A percentile compares a stretch with the other conserved stretches of the same genome.
Evolutionary conservation across 345 rosid genomes (phyloP).

Genomic region (Ricinus communis): DNA sequence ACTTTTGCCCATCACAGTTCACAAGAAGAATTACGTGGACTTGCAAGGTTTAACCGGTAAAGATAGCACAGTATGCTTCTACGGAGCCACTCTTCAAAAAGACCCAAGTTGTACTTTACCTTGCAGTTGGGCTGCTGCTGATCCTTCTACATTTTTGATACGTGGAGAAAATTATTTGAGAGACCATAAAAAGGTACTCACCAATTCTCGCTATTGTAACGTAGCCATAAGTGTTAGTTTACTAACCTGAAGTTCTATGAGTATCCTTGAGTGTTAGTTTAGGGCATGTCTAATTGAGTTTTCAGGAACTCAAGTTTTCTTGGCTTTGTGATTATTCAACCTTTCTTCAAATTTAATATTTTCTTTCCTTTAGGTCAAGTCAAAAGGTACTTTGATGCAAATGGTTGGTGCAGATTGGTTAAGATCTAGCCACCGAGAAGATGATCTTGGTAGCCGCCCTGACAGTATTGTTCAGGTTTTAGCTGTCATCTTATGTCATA

Average conservation of each 20-base stretch:
- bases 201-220: conserved; percentile 1
- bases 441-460: conserved; percentile 68
- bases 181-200: conserved; percentile 65
- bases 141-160: conserved; percentile 70
- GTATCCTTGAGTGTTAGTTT: too few species aligned
- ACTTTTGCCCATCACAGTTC: conserved; percentile 41
- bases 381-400: conserved; percentile 68
- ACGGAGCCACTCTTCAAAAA: conserved; percentile 71
- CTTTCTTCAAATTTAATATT: not conserved
- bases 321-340: too few species aligned
- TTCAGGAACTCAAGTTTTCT: too few species aligned
- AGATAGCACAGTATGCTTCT: conserved; percentile 38
- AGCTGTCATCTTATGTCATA: not conserved
- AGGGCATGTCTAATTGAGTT: too few species aligned
- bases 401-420: conserved; percentile 98
- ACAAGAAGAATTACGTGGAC: conserved; percentile 73
- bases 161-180: conserved; percentile 72
- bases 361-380: conserved; percentile 50
- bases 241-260: too few species aligned
- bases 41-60: conserved; percentile 50
- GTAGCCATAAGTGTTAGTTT: not conserved
- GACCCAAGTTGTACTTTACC: conserved; percentile 56
- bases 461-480: conserved; percentile 73
- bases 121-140: conserved; percentile 73
- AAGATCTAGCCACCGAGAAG: conserved; percentile 68